These are phyloP conservation scores for Syzygium aromaticum DNA, from an alignment of 345 rosid genomes.

Conservation along the genomic window DNA sequence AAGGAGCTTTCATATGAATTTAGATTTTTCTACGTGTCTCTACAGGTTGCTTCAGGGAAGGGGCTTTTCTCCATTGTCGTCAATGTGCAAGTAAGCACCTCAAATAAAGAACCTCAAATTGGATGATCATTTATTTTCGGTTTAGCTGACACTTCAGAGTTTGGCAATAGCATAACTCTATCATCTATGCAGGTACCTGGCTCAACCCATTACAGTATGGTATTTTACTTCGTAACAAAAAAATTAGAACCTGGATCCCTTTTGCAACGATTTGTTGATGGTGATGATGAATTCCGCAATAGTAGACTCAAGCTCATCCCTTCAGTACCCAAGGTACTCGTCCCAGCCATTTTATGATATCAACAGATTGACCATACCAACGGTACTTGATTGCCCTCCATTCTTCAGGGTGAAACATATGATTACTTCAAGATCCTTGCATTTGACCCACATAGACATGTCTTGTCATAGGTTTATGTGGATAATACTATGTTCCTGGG, in stretches of 20 bases:
- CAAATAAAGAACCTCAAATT: neutral
- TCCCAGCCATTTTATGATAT: neutral
- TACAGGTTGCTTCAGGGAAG: slow-evolving; percentile 64
- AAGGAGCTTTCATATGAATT: neutral
- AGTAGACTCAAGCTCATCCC: slow-evolving; percentile 97
- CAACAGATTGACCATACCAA: neutral
- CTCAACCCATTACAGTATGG: slow-evolving; percentile 97
- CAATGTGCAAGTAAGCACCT: slow-evolving; percentile 63
- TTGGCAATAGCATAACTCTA: neutral
- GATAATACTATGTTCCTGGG: neutral
- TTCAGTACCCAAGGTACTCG: slow-evolving; percentile 75
- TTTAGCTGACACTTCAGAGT: neutral
- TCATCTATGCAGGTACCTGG: slow-evolving; percentile 67
- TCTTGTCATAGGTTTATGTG: neutral
- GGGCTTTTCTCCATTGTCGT: slow-evolving; percentile 65
- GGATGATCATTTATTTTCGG: neutral
- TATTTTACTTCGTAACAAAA: slow-evolving; percentile 76
- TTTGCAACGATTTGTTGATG: slow-evolving; percentile 90
- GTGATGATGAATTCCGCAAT: slow-evolving; percentile 97
- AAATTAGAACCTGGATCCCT: slow-evolving; percentile 67
- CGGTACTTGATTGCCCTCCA: neutral
- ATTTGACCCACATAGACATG: neutral
- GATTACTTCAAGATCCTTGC: neutral
- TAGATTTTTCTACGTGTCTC: neutral
- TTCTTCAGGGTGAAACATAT: neutral